Percentiles rank a stretch among this genome's conserved stretches.
These are phyloP conservation scores for Knoxia roxburghii DNA, from an alignment of 257 asterid genomes.

Conservation along the genomic window DNA sequence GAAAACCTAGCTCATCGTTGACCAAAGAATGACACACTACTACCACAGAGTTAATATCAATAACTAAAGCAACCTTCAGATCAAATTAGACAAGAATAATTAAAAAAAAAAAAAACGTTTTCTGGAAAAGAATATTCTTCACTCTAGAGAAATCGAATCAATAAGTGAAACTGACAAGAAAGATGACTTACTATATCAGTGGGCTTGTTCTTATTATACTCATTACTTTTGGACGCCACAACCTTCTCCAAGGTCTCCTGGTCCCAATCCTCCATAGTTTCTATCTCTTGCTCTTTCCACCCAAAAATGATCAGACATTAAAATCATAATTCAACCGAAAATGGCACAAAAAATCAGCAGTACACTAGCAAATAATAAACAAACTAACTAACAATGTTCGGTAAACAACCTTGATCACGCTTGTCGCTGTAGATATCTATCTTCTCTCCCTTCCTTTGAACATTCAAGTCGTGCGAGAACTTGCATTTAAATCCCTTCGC, in stretches of 20 bases:
- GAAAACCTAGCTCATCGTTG: neutral
- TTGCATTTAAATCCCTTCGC: slow-evolving; percentile 93
- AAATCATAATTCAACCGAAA: slow-evolving; percentile 8
- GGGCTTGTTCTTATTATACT: slow-evolving; percentile 94
- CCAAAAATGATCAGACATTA: slow-evolving; percentile 9
- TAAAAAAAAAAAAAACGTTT: neutral
- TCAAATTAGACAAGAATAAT: neutral
- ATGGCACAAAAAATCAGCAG: neutral
- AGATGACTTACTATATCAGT: slow-evolving; percentile 70
- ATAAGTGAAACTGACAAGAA: slow-evolving; percentile 2
- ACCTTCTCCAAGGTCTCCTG: slow-evolving; percentile 83
- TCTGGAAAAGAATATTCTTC: neutral
- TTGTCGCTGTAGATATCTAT: slow-evolving; percentile 81
- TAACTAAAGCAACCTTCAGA: neutral
- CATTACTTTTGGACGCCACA: slow-evolving; percentile 74
- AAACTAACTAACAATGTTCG: slow-evolving; percentile 3
- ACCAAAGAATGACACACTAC: neutral
- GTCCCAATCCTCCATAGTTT: slow-evolving; percentile 97
- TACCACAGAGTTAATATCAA: neutral
- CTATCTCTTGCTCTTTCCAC: slow-evolving; percentile 24
- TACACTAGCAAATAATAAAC: neutral
- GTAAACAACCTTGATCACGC: slow-evolving; percentile 46
- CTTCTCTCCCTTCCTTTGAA: slow-evolving; percentile 96
- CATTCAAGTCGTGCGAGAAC: slow-evolving; percentile 89
- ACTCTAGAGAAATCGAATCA: neutral